Conservation (phyloP, 257 asterid genomes). For the Scutellaria galericulata region DNA sequence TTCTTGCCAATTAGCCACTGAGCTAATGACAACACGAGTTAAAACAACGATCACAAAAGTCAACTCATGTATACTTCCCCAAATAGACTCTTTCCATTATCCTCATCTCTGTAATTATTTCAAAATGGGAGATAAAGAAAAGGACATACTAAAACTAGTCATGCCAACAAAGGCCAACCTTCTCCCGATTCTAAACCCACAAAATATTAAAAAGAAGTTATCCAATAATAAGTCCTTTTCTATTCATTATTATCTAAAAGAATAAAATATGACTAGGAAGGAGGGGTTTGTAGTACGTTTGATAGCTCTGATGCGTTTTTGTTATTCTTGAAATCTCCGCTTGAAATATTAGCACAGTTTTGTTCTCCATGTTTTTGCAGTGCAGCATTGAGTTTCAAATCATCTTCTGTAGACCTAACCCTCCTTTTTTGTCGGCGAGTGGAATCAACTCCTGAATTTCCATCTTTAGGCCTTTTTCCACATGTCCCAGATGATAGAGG, state of each 20-base stretch:
- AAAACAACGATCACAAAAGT: no score
- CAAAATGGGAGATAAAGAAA: neutral
- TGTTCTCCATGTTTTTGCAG: constrained; percentile 68
- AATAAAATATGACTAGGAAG: constrained; percentile 1
- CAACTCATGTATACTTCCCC: no score
- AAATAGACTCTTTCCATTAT: no score
- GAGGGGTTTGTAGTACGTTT: constrained; percentile 51
- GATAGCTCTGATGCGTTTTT: constrained; percentile 73
- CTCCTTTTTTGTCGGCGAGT: constrained; percentile 61
- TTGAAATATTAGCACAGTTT: constrained; percentile 66
- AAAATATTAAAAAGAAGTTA: neutral
- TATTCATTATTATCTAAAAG: neutral
- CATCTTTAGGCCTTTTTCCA: constrained; percentile 61
- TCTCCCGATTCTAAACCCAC: constrained; percentile 1
- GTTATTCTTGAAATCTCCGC: constrained; percentile 66
- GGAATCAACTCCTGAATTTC: constrained; percentile 44
- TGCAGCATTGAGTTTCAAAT: constrained; percentile 70
- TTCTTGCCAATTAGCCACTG: no score
- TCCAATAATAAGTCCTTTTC: neutral
- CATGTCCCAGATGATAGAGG: constrained; percentile 47
- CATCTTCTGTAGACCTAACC: constrained; percentile 72
- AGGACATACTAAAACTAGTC: constrained; percentile 2
- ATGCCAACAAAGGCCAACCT: constrained; percentile 2
- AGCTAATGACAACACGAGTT: no score
- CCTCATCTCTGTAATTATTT: neutral